Percentiles rank a stretch among this genome's conserved stretches.
Evolutionary conservation across 768 basidiomycete genomes (phyloP).

Genomic region (Trametes cubensis): DNA sequence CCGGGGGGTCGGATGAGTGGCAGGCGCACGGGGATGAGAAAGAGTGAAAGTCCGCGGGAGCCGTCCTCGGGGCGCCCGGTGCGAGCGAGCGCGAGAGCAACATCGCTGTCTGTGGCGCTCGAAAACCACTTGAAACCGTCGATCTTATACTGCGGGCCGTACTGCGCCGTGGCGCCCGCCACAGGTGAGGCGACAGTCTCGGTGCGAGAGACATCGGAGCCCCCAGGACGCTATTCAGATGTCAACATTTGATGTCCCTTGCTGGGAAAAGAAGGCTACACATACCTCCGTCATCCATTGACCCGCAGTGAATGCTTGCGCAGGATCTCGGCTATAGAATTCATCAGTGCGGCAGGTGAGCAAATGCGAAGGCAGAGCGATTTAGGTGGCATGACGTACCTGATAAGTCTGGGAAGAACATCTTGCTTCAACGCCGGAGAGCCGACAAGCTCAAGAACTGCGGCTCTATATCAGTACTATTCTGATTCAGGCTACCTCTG

Average conservation of each 20-base stretch:
- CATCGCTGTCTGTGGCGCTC: constrained; percentile 75
- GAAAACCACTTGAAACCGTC: constrained; percentile 87
- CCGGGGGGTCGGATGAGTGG: constrained; percentile 51
- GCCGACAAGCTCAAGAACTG: constrained; percentile 68
- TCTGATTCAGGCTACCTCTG: no score
- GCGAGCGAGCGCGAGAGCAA: constrained; percentile 73
- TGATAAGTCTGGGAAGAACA: constrained; percentile 60
- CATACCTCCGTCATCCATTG: constrained; percentile 85
- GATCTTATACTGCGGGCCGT: constrained; percentile 58
- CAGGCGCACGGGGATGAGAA: constrained; percentile 64
- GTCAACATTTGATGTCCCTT: not conserved
- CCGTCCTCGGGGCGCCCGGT: constrained; percentile 60
- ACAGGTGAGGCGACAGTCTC: constrained; percentile 61
- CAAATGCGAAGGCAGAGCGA: not conserved
- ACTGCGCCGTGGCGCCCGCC: constrained; percentile 33
- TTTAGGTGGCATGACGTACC: constrained; percentile 40
- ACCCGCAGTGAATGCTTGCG: constrained; percentile 66
- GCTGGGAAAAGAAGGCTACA: constrained; percentile 20
- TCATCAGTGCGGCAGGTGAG: not conserved
- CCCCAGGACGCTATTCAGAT: constrained; percentile 60
- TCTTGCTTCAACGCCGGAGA: constrained; percentile 60
- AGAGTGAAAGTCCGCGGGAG: constrained; percentile 70
- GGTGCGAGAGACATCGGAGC: constrained; percentile 74
- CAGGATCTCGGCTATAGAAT: constrained; percentile 57
- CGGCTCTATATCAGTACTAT: not conserved